These are phyloP conservation scores for Dendrobium nobile DNA, from an alignment of 106 monocot genomes.

Conservation along the genomic window DNA sequence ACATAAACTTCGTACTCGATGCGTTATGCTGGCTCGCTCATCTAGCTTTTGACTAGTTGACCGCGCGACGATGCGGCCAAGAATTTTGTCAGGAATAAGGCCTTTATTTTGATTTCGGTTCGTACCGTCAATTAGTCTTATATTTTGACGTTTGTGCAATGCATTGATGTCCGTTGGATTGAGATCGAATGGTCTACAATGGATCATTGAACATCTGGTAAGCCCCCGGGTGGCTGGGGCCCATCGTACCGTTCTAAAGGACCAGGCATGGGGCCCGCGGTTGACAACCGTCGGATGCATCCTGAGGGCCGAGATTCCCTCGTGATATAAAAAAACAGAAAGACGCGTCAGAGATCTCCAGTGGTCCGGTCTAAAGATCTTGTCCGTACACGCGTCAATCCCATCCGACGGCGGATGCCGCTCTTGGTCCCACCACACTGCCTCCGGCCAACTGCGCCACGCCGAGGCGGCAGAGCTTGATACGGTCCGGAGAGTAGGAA, in stretches of 20 bases:
- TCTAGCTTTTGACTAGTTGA: neutral
- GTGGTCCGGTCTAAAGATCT: neutral
- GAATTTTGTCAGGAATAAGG: conserved; percentile 3
- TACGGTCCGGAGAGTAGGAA: neutral
- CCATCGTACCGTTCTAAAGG: neutral
- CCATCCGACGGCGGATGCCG: neutral
- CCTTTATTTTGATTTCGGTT: neutral
- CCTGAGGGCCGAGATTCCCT: conserved; percentile 3
- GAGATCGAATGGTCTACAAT: neutral
- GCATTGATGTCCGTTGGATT: neutral
- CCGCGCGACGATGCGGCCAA: neutral
- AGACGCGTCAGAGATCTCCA: conserved; percentile 3
- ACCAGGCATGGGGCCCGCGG: neutral
- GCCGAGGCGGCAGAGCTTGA: neutral
- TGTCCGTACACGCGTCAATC: conserved; percentile 1
- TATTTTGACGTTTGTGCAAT: neutral
- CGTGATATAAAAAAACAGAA: conserved; percentile 9
- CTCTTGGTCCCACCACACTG: neutral
- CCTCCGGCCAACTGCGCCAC: neutral
- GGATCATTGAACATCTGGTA: neutral
- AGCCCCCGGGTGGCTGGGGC: neutral
- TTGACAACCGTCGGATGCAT: conserved; percentile 5
- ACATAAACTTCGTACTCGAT: neutral
- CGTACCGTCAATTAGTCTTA: neutral
- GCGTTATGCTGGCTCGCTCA: neutral